phyloP scores from a whole-genome alignment of 371 early-diverging fungal genomes.

The Nosema muscidifuracis region DNA sequence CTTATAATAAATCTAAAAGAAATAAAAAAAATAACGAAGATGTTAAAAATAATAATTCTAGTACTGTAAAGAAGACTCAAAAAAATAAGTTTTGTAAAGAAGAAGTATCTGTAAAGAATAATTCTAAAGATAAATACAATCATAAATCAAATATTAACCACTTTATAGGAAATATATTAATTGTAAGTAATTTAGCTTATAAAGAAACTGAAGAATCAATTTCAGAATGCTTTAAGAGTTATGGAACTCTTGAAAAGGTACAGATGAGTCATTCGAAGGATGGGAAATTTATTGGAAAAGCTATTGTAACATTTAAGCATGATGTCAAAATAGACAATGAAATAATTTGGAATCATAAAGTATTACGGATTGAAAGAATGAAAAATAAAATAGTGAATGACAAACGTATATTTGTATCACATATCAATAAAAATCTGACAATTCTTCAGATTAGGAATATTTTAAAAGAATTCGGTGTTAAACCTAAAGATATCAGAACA shows the following conservation, averaged over 20 bases:
- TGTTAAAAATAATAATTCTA: too few relatives aligned
- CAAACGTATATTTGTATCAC: constrained; percentile 52
- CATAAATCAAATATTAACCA: too few relatives aligned
- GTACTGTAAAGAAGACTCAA: background rate
- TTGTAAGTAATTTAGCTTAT: constrained; percentile 50
- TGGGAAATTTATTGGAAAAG: constrained; percentile 56
- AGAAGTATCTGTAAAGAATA: background rate
- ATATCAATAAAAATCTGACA: constrained; percentile 51
- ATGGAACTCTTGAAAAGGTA: constrained; percentile 54
- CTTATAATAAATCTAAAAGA: too few relatives aligned
- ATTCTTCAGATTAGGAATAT: constrained; percentile 45
- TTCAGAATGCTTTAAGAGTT: constrained; percentile 41
- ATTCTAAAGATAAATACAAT: background rate
- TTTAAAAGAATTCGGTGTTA: constrained; percentile 40
- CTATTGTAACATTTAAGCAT: constrained; percentile 51
- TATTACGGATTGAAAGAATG: constrained; percentile 58
- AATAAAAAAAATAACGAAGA: too few relatives aligned
- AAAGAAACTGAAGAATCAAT: constrained; percentile 58
- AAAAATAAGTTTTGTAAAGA: background rate
- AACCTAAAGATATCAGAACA: constrained; percentile 43
- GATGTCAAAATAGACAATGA: constrained; percentile 37
- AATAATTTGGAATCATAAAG: constrained; percentile 41
- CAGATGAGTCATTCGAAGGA: constrained; percentile 50
- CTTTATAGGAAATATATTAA: constrained; percentile 24
- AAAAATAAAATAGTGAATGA: constrained; percentile 48